Percentiles rank a stretch among this genome's conserved stretches.
These are phyloP conservation scores for Hyphopichia burtonii DNA, from an alignment of 1,139 yeast species.

Conservation along the genomic window DNA sequence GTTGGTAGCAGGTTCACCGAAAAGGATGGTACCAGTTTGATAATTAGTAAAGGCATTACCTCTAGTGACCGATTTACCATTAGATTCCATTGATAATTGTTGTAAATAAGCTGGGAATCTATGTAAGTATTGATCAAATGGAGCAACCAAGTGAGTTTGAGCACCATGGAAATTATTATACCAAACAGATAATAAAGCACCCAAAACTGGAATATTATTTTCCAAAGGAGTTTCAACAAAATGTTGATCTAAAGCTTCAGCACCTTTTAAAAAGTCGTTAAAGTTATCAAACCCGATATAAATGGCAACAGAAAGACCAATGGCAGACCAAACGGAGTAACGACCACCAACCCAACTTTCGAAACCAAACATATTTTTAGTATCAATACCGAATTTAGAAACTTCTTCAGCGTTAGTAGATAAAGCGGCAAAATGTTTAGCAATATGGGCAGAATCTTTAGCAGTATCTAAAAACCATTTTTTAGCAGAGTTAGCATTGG, in stretches of 20 bases:
- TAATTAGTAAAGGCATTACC: constrained; percentile 87
- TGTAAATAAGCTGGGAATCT: constrained; percentile 99
- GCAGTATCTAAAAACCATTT: constrained; percentile 83
- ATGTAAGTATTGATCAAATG: constrained; percentile 97
- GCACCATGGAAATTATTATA: constrained; percentile 97
- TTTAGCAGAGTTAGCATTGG: constrained; percentile 95
- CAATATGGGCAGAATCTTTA: constrained; percentile 68
- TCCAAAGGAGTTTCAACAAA: constrained; percentile 81
- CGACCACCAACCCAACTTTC: constrained; percentile 99
- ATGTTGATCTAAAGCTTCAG: constrained; percentile 94
- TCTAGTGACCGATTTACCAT: constrained; percentile 96
- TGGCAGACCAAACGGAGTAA: constrained; percentile 98
- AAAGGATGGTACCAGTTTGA: constrained; percentile 92
- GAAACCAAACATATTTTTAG: constrained; percentile 97
- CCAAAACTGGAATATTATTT: constrained; percentile 87
- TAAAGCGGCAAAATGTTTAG: constrained; percentile 96
- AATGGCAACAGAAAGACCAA: constrained; percentile 92
- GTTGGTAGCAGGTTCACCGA: constrained; percentile 98
- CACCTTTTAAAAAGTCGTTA: constrained; percentile 89
- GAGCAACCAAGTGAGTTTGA: constrained; percentile 97
- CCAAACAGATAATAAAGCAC: constrained; percentile 94
- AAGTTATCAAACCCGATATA: constrained; percentile 95
- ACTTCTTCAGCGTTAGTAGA: constrained; percentile 93
- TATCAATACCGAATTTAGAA: constrained; percentile 91
- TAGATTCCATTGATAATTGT: constrained; percentile 98